These are phyloP conservation scores for Raffaelea albimanens DNA, from an alignment of 2,329 filamentous ascomycete genomes.

Conservation along the genomic window DNA sequence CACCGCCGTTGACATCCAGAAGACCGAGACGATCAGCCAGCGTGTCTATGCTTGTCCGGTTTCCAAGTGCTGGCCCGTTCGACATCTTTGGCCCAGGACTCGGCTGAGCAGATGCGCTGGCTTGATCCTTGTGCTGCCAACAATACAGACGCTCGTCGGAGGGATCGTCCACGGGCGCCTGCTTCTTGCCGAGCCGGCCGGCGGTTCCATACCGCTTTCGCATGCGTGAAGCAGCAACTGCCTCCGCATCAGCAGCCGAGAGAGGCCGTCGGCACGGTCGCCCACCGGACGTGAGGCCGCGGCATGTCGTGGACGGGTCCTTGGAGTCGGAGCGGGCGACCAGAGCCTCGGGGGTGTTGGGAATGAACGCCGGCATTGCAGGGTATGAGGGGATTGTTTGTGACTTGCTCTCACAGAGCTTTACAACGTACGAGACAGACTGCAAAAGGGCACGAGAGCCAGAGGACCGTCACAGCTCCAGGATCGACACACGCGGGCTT, in stretches of 20 bases:
- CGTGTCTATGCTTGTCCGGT: constrained; percentile 76
- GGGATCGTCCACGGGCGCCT: constrained; percentile 35
- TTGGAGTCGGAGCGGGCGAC: constrained; percentile 76
- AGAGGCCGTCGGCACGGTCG: constrained; percentile 71
- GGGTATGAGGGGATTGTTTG: background rate
- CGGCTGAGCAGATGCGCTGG: constrained; percentile 36
- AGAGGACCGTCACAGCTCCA: too few species aligned
- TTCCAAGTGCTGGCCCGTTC: constrained; percentile 46
- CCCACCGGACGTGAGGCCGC: constrained; percentile 76
- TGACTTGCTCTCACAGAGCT: background rate
- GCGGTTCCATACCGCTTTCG: too few species aligned
- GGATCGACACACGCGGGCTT: too few species aligned
- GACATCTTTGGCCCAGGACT: constrained; percentile 33
- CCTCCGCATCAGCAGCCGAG: constrained; percentile 29
- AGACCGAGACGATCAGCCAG: constrained; percentile 71
- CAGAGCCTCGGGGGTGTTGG: constrained; percentile 71
- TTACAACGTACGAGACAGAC: background rate
- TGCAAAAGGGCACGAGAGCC: too few species aligned
- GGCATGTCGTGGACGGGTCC: constrained; percentile 75
- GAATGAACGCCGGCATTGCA: constrained; percentile 33
- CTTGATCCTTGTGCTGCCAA: constrained; percentile 93
- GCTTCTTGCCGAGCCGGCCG: background rate
- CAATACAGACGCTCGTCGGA: constrained; percentile 64
- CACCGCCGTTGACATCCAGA: constrained; percentile 42
- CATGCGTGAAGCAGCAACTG: constrained; percentile 5